phyloP scores from a whole-genome alignment of 352 stramenopile species.

The Phytopythium delawarense region DNA sequence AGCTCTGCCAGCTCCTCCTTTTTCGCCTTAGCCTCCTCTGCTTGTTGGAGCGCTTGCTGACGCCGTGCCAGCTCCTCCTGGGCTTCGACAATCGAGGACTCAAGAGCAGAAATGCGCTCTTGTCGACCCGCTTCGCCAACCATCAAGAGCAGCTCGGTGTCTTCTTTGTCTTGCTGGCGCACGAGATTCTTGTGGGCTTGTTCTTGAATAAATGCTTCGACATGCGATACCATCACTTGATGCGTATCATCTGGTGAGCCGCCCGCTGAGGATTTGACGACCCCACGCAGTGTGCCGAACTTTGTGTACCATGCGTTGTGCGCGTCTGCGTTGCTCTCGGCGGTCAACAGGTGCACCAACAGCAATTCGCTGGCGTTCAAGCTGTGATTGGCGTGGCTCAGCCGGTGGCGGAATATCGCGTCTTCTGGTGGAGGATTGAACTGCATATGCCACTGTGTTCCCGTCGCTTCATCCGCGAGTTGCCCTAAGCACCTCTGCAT shows the following conservation, averaged over 20 bases:
- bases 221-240: slow-evolving; percentile 22
- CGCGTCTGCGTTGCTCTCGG: slow-evolving; percentile 15
- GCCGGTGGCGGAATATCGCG: slow-evolving; percentile 43
- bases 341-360: slow-evolving; percentile 43
- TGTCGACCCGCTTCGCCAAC: slow-evolving; percentile 37
- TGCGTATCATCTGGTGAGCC: slow-evolving; percentile 26
- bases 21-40: slow-evolving; percentile 71
- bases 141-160: slow-evolving; percentile 20
- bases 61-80: slow-evolving; percentile 30
- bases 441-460: slow-evolving; percentile 42
- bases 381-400: slow-evolving; percentile 46
- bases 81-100: slow-evolving; percentile 30
- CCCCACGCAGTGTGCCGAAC: slow-evolving; percentile 44
- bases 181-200: slow-evolving; percentile 6
- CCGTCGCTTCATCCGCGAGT: slow-evolving; percentile 43
- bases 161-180: slow-evolving; percentile 26
- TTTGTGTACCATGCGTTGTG: slow-evolving; percentile 42
- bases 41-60: slow-evolving; percentile 40
- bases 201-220: slow-evolving; percentile 23
- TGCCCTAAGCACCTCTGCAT: slow-evolving; percentile 61
- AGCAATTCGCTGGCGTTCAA: slow-evolving; percentile 43
- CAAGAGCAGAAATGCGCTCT: slow-evolving; percentile 22
- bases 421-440: slow-evolving; percentile 39
- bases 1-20: slow-evolving; percentile 68
- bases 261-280: slow-evolving; percentile 11